These are phyloP conservation scores for Diaporthe sp. DNA, from an alignment of 2,329 filamentous ascomycete species.

Conservation along the genomic window DNA sequence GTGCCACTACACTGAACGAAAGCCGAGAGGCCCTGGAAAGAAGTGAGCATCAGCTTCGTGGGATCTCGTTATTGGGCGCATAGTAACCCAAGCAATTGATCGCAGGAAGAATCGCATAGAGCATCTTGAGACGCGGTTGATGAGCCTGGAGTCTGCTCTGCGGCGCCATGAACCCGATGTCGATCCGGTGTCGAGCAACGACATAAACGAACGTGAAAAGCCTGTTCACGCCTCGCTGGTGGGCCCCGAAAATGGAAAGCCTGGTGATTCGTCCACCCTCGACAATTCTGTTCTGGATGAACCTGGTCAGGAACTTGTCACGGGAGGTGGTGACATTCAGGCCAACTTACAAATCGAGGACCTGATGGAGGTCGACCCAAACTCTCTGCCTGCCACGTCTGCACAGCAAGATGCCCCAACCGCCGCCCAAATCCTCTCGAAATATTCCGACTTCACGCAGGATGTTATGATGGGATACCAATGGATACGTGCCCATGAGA, in stretches of 20 bases:
- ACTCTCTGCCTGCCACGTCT: no score
- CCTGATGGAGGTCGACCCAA: no score
- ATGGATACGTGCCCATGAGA: background rate
- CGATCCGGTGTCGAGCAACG: background rate
- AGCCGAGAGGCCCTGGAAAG: background rate
- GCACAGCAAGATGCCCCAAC: no score
- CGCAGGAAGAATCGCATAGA: background rate
- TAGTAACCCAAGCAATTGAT: background rate
- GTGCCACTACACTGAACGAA: background rate
- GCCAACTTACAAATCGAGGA: no score
- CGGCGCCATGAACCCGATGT: background rate
- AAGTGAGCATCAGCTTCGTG: background rate
- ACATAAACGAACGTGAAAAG: background rate
- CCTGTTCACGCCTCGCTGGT: background rate
- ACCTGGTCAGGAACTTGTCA: rapidly evolving
- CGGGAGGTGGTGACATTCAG: background rate
- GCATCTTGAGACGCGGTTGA: background rate
- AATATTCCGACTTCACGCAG: background rate
- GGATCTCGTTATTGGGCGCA: rapidly evolving
- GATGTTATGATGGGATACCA: background rate
- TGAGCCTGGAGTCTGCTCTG: background rate
- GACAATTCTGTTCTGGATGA: background rate
- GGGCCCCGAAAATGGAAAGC: background rate
- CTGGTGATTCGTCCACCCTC: background rate
- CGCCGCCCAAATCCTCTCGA: background rate